These are phyloP conservation scores for Botryobasidium botryosum DNA, from an alignment of 768 basidiomycete species.

Conservation along the genomic window DNA sequence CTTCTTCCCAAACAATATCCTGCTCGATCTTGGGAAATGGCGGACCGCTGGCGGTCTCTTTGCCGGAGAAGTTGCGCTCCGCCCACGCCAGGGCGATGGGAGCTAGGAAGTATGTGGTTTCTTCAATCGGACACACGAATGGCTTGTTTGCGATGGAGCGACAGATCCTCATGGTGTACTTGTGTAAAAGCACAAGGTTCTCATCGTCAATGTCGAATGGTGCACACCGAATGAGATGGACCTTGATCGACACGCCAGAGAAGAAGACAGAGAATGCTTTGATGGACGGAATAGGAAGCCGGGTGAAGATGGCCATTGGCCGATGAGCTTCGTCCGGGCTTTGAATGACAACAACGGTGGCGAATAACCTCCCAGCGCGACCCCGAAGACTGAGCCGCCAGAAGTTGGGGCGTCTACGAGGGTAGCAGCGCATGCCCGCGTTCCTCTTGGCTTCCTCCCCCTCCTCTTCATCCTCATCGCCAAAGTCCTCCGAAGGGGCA, in stretches of 20 bases:
- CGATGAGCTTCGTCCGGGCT: slow-evolving; percentile 19
- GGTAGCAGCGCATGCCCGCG: slow-evolving; percentile 36
- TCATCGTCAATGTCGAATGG: slow-evolving; percentile 31
- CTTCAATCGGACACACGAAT: slow-evolving; percentile 33
- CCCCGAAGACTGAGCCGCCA: slow-evolving; percentile 33
- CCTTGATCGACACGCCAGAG: slow-evolving; percentile 27
- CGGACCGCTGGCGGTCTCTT: slow-evolving; percentile 6
- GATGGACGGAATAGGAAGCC: slow-evolving; percentile 44
- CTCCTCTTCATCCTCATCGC: slow-evolving; percentile 13
- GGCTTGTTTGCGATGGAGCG: slow-evolving; percentile 53
- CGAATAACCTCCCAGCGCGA: slow-evolving; percentile 29
- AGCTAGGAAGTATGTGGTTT: slow-evolving; percentile 49
- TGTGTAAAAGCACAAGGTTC: slow-evolving; percentile 32
- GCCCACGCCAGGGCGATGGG: slow-evolving; percentile 34
- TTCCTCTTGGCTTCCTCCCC: slow-evolving; percentile 14
- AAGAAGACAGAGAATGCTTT: slow-evolving; percentile 42
- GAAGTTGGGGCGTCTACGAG: slow-evolving; percentile 43
- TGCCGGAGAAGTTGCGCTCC: slow-evolving; percentile 8
- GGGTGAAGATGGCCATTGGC: slow-evolving; percentile 49
- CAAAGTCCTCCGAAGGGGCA: slow-evolving; percentile 5
- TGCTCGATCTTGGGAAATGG: slow-evolving; percentile 25
- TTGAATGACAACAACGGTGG: slow-evolving; percentile 32
- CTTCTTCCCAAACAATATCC: slow-evolving; percentile 45
- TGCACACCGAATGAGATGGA: slow-evolving; percentile 29
- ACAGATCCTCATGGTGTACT: slow-evolving; percentile 47